Percentiles rank a stretch among this genome's conserved stretches.
phyloP scores from a whole-genome alignment of 2,329 filamentous ascomycete species.

The Lachnellula occidentalis region DNA sequence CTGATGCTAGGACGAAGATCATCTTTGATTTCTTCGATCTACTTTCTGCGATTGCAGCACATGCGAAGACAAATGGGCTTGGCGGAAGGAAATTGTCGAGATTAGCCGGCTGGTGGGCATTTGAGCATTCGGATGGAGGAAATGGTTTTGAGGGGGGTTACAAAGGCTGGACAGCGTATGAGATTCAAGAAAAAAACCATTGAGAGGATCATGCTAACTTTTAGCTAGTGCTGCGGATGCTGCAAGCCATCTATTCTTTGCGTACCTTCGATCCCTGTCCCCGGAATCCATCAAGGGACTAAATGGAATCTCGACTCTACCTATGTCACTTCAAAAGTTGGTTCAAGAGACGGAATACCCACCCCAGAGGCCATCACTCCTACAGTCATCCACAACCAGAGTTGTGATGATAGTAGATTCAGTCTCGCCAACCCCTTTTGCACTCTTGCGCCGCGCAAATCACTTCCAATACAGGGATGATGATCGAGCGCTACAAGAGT shows the following conservation, averaged over 20 bases:
- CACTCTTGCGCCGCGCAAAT: constrained; percentile 81
- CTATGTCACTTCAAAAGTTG: constrained; percentile 84
- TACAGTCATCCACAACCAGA: constrained; percentile 77
- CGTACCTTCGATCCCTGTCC: constrained; percentile 83
- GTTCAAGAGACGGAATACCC: constrained; percentile 93
- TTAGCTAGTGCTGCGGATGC: constrained; percentile 76
- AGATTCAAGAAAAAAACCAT: constrained; percentile 4
- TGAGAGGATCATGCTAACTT: not conserved
- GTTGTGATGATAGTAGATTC: constrained; percentile 96
- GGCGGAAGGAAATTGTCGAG: constrained; percentile 90
- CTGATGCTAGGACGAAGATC: constrained; percentile 76
- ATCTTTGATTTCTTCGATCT: constrained; percentile 97
- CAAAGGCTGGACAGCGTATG: constrained; percentile 75
- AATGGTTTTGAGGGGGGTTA: constrained; percentile 95
- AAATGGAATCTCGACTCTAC: constrained; percentile 77
- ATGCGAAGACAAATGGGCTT: constrained; percentile 88
- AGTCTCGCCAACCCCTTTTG: constrained; percentile 91
- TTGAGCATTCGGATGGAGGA: constrained; percentile 80
- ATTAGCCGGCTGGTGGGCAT: constrained; percentile 98
- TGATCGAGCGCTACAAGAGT: constrained; percentile 76
- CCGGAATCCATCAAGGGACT: constrained; percentile 66
- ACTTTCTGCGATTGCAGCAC: constrained; percentile 81
- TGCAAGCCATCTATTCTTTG: constrained; percentile 95
- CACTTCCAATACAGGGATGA: constrained; percentile 94
- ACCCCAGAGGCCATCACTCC: constrained; percentile 67